Evolutionary conservation across 2,329 filamentous ascomycete genomes (phyloP).

Genomic region (Berkeleyomyces basicola): DNA sequence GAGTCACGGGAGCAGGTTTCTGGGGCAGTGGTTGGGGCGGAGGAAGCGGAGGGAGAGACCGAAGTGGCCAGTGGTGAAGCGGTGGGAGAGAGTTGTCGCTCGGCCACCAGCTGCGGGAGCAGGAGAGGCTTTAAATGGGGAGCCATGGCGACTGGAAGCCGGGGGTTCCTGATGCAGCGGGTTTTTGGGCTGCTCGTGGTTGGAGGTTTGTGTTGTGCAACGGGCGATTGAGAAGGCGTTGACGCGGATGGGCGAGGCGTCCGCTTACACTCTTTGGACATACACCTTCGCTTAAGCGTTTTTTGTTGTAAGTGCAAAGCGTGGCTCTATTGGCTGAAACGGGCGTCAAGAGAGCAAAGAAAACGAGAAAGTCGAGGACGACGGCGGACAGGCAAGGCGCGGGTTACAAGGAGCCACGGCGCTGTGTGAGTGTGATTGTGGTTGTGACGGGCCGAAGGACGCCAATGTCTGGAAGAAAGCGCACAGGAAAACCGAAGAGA

Average conservation of each 20-base stretch:
- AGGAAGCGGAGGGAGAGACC: neutral
- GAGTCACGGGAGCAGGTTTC: conserved; percentile 12
- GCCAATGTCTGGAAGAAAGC: neutral
- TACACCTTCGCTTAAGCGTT: neutral
- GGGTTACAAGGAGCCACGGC: neutral
- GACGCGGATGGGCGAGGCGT: conserved; percentile 4
- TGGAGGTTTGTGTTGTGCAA: neutral
- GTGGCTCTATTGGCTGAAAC: conserved; percentile 3
- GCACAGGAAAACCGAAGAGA: neutral
- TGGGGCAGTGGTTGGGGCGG: neutral
- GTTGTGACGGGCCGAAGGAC: neutral
- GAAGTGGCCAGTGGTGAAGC: neutral
- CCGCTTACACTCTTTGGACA: conserved; percentile 5
- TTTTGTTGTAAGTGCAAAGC: conserved; percentile 1
- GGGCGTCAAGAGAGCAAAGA: neutral
- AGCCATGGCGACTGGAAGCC: conserved; percentile 23
- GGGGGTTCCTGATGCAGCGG: neutral
- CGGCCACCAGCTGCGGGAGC: conserved; percentile 36
- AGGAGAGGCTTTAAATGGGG: conserved; percentile 35
- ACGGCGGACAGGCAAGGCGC: neutral
- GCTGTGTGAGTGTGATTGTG: too few relatives aligned
- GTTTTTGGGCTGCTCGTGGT: neutral
- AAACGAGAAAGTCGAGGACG: neutral
- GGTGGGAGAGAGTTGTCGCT: conserved; percentile 21
- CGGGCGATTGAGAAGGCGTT: neutral